Percentiles rank a stretch among this genome's conserved stretches.
Conservation (phyloP, 495 filamentous ascomycete genomes). For the Cryomyces minteri region DNA sequence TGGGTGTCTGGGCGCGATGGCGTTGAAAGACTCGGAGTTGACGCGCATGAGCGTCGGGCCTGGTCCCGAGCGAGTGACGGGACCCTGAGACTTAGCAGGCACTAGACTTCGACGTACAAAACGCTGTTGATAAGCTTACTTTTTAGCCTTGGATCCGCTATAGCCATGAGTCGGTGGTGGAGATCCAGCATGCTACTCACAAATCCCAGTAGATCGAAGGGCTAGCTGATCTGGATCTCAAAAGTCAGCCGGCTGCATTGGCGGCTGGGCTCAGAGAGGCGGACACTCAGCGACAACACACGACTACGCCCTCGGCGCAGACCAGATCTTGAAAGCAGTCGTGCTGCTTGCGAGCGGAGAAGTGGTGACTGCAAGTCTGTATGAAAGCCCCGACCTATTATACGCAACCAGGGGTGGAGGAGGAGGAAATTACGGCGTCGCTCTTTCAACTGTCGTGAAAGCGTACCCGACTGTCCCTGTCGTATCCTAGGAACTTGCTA, state of each 20-base stretch:
- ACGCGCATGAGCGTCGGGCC: too few species aligned
- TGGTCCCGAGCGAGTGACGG: too few species aligned
- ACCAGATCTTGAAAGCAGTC: conserved; percentile 5
- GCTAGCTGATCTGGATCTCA: too few species aligned
- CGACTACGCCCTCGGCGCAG: conserved; percentile 5
- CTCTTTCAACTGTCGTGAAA: conserved; percentile 2
- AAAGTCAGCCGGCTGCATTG: conserved; percentile 2
- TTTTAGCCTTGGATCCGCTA: too few species aligned
- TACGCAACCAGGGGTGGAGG: conserved; percentile 10
- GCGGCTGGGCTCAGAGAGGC: conserved; percentile 7
- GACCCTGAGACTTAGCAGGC: too few species aligned
- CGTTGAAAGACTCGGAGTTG: too few species aligned
- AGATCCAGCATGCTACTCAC: not conserved
- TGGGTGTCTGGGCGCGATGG: too few species aligned
- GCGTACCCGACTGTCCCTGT: conserved; percentile 3
- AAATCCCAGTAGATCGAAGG: too few species aligned
- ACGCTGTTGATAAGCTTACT: too few species aligned
- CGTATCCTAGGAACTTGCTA: conserved; percentile 1
- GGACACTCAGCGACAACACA: conserved; percentile 4
- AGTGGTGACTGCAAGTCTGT: conserved; percentile 5
- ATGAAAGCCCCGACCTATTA: conserved; percentile 8
- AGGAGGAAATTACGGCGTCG: conserved; percentile 4
- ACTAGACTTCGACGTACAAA: too few species aligned
- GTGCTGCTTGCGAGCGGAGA: conserved; percentile 7
- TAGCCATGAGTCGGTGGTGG: conserved; percentile 3